Evolutionary conservation across 73 alveolate genomes (phyloP).

Genomic region (Paraurostyla sp.): DNA sequence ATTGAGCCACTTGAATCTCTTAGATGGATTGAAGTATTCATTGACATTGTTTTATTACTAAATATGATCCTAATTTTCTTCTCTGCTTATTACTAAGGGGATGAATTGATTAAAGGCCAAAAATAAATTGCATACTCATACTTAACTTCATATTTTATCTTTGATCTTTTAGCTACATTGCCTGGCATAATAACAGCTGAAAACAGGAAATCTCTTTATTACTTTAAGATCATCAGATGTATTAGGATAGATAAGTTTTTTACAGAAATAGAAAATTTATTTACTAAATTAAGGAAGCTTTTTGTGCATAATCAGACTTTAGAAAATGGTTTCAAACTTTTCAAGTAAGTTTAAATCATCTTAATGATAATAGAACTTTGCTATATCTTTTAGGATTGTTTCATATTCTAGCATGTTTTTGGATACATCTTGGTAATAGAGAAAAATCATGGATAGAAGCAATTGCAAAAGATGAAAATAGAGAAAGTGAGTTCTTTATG

Average conservation of each 20-base stretch:
- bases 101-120: background rate
- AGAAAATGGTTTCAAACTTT: background rate
- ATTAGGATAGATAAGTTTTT: background rate
- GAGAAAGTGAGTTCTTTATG: background rate
- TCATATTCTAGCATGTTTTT: slow-evolving; percentile 12
- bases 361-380: background rate
- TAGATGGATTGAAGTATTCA: slow-evolving; percentile 17
- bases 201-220: background rate
- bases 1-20: background rate
- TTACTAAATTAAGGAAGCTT: background rate
- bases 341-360: background rate
- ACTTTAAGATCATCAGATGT: background rate
- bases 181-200: slow-evolving; percentile 37
- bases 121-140: background rate
- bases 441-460: slow-evolving; percentile 11
- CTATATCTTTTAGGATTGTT: background rate
- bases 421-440: background rate
- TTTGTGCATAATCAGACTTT: background rate
- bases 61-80: background rate
- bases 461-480: background rate
- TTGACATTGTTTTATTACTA: background rate
- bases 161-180: background rate
- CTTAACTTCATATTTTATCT: background rate
- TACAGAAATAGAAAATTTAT: background rate
- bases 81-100: background rate